These are phyloP conservation scores for Fremontodendron californicum DNA, from an alignment of 345 rosid genomes.

Conservation along the genomic window DNA sequence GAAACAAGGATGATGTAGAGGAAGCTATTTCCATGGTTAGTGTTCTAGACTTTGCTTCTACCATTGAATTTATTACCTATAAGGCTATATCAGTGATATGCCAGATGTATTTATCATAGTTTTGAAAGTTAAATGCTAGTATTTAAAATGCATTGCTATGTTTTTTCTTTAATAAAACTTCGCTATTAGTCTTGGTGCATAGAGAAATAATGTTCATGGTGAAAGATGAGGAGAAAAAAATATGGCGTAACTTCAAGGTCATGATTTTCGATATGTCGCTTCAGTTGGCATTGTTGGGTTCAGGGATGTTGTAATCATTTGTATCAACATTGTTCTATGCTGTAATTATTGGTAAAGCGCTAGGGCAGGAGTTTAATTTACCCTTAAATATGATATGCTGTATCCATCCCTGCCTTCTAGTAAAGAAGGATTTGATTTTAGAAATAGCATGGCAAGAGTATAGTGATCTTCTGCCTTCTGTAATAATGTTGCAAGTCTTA, in stretches of 20 bases:
- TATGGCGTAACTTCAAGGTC: background rate
- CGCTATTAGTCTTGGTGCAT: background rate
- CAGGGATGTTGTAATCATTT: background rate
- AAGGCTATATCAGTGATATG: background rate
- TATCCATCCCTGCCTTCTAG: background rate
- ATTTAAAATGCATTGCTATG: background rate
- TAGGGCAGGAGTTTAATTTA: background rate
- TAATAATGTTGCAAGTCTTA: background rate
- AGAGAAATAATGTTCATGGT: background rate
- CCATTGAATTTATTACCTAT: background rate
- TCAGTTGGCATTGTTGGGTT: background rate
- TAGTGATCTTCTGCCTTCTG: background rate
- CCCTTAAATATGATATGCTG: background rate
- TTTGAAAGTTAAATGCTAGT: slow-evolving; percentile 3
- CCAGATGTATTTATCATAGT: background rate
- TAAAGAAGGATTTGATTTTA: background rate
- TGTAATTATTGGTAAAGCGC: background rate
- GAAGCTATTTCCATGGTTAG: slow-evolving; percentile 93
- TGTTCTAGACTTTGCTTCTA: slow-evolving; percentile 7
- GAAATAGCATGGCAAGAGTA: background rate
- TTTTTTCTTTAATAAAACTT: background rate
- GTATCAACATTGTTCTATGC: background rate
- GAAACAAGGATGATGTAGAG: slow-evolving; percentile 94
- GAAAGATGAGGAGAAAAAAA: background rate
- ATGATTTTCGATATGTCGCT: background rate